Base-by-base conservation (phyloP, 306 rosid species). In the Amphicarpaea edgeworthii region DNA sequence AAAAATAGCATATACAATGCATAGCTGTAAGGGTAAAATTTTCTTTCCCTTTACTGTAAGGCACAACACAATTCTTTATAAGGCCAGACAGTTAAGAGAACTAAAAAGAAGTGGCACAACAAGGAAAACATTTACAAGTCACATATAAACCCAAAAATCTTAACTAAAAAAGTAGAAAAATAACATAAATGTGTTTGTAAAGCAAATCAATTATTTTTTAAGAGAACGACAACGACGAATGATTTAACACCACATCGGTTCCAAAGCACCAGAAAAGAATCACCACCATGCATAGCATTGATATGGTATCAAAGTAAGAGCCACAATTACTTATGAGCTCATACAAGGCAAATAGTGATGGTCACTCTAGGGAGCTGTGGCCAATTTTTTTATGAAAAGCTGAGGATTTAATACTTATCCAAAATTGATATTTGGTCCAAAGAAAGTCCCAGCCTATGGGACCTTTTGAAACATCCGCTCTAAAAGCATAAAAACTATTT, bases 251-350 rank as follows among this genome's bases (percentile, higher is more conserved):
- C 76, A 77, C 65, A 61, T 47, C 26, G 70, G 60, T 82, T 73
- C 78, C 59, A 81, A 84, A 81, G 83, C 83, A 81, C 85, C 81
- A 81, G 83, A 24, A 68, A 74, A 83, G 73, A 78, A 23, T 62
- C 66, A 60, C 24, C 80, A 83, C 51, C 9, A 51, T 67, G 74
- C 64, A 12, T 1, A 45, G 69, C 73, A 42, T 41, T 83, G 28
- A 46, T 32, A 53, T 65, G 32, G 66, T 75, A 61, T 21, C 26
- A 69, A 58, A 41, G 49, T 20, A 30, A 66, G 11, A 58, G 61
- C 37, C 40, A 47, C 57, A 81, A 58, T 46, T 75, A 64, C 71
- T 75, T 17, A 28, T 53, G 32, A 55, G 63, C 58, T 51, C 9
- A 75, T 41, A 24, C 28, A 72, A 21, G 19, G 68, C 57, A 69